Conservation (phyloP, 257 asterid genomes). For the Solanum pinnatisectum region DNA sequence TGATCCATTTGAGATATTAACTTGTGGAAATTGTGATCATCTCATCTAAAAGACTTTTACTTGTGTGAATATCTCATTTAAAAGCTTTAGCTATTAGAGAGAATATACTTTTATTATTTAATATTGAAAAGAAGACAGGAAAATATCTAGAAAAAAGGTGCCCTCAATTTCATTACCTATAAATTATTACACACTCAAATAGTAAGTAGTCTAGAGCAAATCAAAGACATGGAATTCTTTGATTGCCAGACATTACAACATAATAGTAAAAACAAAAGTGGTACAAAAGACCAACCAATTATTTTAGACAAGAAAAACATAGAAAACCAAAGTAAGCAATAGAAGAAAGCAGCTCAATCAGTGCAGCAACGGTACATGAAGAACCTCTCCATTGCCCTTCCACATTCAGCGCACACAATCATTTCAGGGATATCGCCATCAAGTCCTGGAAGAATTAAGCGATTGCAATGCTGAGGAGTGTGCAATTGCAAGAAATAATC, state of each 20-base stretch:
- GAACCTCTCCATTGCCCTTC: conserved; percentile 64
- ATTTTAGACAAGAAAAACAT: not conserved
- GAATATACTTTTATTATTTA: no score
- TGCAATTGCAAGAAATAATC: conserved; percentile 34
- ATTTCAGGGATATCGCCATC: conserved; percentile 64
- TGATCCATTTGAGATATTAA: no score
- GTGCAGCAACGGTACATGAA: conserved; percentile 75
- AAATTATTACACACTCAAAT: not conserved
- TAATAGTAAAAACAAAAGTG: not conserved
- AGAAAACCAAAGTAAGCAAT: not conserved
- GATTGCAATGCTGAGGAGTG: conserved; percentile 59
- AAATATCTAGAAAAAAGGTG: not conserved
- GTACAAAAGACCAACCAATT: not conserved
- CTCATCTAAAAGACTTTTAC: no score
- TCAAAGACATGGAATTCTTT: not conserved
- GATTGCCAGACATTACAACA: not conserved
- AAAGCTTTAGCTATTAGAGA: no score
- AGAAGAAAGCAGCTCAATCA: conserved; percentile 24
- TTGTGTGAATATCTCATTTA: no score
- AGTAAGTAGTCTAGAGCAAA: not conserved
- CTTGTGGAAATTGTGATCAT: no score
- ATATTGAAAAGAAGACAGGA: no score
- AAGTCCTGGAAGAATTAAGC: conserved; percentile 54
- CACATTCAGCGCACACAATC: conserved; percentile 76
- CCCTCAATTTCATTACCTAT: not conserved